Percentiles rank a stretch among this genome's conserved stretches.
Conservation (phyloP, 805 yeast genomes). For the Candida ficus region DNA sequence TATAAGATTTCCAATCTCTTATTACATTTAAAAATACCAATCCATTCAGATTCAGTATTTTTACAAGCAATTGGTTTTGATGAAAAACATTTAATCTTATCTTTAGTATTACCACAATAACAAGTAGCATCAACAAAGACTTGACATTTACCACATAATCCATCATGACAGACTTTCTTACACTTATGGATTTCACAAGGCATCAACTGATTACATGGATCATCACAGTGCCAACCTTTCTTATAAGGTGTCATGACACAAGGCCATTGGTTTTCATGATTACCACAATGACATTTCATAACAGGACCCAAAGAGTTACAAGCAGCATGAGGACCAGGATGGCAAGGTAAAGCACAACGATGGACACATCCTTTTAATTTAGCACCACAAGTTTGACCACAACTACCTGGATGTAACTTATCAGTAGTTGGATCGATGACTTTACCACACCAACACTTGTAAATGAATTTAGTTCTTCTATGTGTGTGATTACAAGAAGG, state of each 20-base stretch:
- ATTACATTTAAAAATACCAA: conserved; percentile 48
- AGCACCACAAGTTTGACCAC: conserved; percentile 77
- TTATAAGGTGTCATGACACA: conserved; percentile 66
- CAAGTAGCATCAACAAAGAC: conserved; percentile 46
- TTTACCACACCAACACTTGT: conserved; percentile 89
- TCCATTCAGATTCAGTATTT: conserved; percentile 19
- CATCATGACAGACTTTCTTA: conserved; percentile 61
- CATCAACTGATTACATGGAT: conserved; percentile 52
- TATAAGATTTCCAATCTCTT: conserved; percentile 39
- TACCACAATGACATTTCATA: conserved; percentile 72
- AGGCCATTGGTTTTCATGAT: conserved; percentile 57
- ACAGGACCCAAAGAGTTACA: conserved; percentile 79
- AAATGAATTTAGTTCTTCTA: conserved; percentile 44
- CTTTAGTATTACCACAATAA: conserved; percentile 65
- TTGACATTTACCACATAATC: conserved; percentile 74
- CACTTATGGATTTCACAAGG: conserved; percentile 76
- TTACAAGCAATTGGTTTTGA: conserved; percentile 33
- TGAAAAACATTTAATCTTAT: conserved; percentile 40
- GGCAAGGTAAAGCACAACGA: conserved; percentile 70
- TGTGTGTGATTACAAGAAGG: conserved; percentile 67
- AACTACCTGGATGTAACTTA: conserved; percentile 68
- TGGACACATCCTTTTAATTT: conserved; percentile 60
- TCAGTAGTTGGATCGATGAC: conserved; percentile 58
- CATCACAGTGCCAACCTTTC: conserved; percentile 64
- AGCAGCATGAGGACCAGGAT: conserved; percentile 82